Evolutionary conservation across 2,329 filamentous ascomycete species (phyloP), one percentile per base, ranked within the genome.

Genomic region (Fusarium aywerte): DNA sequence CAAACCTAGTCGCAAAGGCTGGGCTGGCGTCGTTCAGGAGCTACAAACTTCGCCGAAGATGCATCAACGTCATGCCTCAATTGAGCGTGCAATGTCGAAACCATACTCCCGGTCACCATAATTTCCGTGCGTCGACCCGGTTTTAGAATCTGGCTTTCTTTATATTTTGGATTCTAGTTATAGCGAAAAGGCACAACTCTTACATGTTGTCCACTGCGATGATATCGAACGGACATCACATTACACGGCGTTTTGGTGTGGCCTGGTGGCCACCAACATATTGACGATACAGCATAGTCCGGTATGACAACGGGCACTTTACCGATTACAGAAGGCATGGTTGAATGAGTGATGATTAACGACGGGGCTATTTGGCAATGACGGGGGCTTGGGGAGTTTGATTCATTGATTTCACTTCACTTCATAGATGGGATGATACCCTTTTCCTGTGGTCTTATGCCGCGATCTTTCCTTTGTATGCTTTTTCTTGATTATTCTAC

Each of bases 1-100:
- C 42, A 77, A 78, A 36, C 78, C 78, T 20, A 63, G 29, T 50
- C 83, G 83, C 53, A 78, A 79, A 63, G 86, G 87, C 25, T 90
- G 88, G 88, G 84, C 85, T 20, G 86, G 87, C 25, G 87, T 90
- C 7, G 85, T 90, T 21, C 80, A 85, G 53, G 88, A 90, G 71
- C 77, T 90, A 48, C 87, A 89, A 74, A 84, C 78, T 55, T 88
- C 85, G 23, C 88, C 87, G 4, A 76, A 84, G 56, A 83, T 90
- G 80, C 85, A 87, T 48, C 84, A 87, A 70, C 82, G 88, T 16
- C 87, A 87, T 72, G 85, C 86, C n/a, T 88, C 85, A 9, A 85
- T 89, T 70, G 88, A 90, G 75, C 80, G 80, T 67, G 79, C 85
- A 62, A 87, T 88, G 83, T 79, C 80, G 33, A 65, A 65, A 53